A percentile compares a stretch with the other conserved stretches of the same genome.
These are phyloP conservation scores for Mucor racemosus DNA, from an alignment of 371 early-diverging fungal genomes.

Conservation along the genomic window DNA sequence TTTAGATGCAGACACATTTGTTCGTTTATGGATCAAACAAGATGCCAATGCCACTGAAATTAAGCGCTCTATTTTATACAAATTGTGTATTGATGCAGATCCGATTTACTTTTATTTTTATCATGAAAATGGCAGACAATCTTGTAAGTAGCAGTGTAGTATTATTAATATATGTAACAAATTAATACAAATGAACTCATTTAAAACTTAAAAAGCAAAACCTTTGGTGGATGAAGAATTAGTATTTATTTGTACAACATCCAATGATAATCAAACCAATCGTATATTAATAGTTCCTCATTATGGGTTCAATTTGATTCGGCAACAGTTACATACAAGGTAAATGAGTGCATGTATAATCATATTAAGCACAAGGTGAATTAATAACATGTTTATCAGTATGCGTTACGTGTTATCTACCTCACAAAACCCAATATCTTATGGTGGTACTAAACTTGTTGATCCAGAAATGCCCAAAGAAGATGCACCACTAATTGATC, in stretches of 20 bases:
- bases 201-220: slow-evolving; percentile 12
- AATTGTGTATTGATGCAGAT: slow-evolving; percentile 26
- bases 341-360: background rate
- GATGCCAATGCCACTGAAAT: slow-evolving; percentile 10
- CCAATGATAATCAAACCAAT: slow-evolving; percentile 32
- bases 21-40: slow-evolving; percentile 25
- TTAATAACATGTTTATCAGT: background rate
- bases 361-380: too few relatives aligned
- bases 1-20: slow-evolving; percentile 33
- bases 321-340: slow-evolving; percentile 10
- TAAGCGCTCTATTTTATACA: slow-evolving; percentile 25
- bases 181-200: background rate
- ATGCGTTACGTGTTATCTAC: slow-evolving; percentile 9
- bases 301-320: slow-evolving; percentile 16
- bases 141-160: slow-evolving; percentile 19
- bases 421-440: slow-evolving; percentile 9
- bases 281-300: slow-evolving; percentile 29
- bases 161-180: background rate
- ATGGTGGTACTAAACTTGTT: slow-evolving; percentile 22
- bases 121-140: slow-evolving; percentile 35
- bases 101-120: slow-evolving; percentile 29
- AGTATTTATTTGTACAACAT: slow-evolving; percentile 29
- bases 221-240: slow-evolving; percentile 32
- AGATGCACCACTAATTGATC: background rate
- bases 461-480: slow-evolving; percentile 24